Percentiles rank a stretch among this genome's conserved stretches.
Evolutionary conservation across 2,329 filamentous ascomycete genomes (phyloP).

Genomic region (Hypoxylon sp.): DNA sequence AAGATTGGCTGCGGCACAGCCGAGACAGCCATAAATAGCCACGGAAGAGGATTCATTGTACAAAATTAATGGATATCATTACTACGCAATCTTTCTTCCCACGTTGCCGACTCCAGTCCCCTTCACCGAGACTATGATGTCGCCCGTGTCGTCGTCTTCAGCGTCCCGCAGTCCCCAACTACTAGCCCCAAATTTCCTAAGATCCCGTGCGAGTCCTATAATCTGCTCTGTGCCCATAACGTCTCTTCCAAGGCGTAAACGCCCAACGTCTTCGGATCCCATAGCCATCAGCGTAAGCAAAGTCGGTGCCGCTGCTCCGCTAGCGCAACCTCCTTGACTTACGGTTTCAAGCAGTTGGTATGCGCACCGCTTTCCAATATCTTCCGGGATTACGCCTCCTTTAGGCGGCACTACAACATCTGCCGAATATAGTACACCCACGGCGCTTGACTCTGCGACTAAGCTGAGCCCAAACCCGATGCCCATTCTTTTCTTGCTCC

Average conservation of each 20-base stretch:
- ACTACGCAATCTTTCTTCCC: conserved; percentile 83
- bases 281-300: conserved; percentile 95
- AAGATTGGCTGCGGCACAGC: conserved; percentile 52
- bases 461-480: conserved; percentile 93
- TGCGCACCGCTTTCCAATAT: conserved; percentile 89
- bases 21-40: conserved; percentile 47
- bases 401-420: conserved; percentile 82
- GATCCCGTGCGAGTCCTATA: conserved; percentile 84
- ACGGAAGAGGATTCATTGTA: conserved; percentile 46
- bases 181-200: conserved; percentile 89
- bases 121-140: conserved; percentile 91
- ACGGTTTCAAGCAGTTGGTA: conserved; percentile 90
- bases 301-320: conserved; percentile 77
- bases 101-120: conserved; percentile 95
- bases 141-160: conserved; percentile 74
- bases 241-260: conserved; percentile 84
- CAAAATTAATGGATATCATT: conserved; percentile 51
- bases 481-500: conserved; percentile 76
- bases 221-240: conserved; percentile 86
- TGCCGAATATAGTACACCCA: conserved; percentile 87
- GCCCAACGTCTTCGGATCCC: conserved; percentile 95
- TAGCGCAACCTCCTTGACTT: conserved; percentile 85
- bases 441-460: conserved; percentile 90
- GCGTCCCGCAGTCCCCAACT: conserved; percentile 91
- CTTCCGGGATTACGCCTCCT: conserved; percentile 89